Evolutionary conservation across 2,329 filamentous ascomycete genomes (phyloP).

Genomic region (Alternaria dauci): DNA sequence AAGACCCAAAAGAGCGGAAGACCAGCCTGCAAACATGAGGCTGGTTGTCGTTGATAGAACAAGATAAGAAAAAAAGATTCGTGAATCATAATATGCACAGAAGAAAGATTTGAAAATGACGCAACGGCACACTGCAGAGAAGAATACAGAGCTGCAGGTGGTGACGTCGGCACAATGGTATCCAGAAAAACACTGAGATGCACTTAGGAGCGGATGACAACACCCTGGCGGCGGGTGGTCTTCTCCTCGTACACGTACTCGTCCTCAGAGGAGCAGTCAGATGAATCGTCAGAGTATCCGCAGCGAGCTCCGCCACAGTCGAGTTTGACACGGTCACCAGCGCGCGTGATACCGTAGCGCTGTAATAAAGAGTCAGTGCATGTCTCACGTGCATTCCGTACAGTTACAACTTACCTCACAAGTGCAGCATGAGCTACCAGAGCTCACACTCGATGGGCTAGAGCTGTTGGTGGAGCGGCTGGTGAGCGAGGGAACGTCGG

Average conservation of each 20-base stretch:
- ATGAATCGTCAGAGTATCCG: conserved; percentile 77
- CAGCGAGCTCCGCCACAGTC: conserved; percentile 92
- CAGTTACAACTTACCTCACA: conserved; percentile 69
- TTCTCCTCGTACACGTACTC: conserved; percentile 63
- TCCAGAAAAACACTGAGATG: neutral
- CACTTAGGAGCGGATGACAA: conserved; percentile 52
- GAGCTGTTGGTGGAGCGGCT: conserved; percentile 72
- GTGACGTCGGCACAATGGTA: conserved; percentile 5
- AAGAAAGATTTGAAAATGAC: conserved; percentile 26
- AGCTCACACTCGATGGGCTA: conserved; percentile 69
- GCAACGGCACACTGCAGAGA: conserved; percentile 8
- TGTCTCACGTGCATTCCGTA: neutral
- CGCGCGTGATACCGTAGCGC: conserved; percentile 95
- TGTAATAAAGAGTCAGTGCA: neutral
- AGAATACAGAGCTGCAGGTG: neutral
- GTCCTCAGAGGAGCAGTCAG: conserved; percentile 75
- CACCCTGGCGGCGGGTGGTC: conserved; percentile 57
- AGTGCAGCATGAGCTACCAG: conserved; percentile 71
- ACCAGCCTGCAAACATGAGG: neutral
- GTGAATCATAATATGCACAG: conserved; percentile 42
- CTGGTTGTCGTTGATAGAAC: neutral
- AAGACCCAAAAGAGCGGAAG: conserved; percentile 9
- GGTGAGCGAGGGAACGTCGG: conserved; percentile 76
- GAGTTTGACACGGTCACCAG: conserved; percentile 91
- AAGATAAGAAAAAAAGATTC: conserved; percentile 24